phyloP scores from a whole-genome alignment of 805 yeast genomes.

The Metschnikowia santaceciliae region DNA sequence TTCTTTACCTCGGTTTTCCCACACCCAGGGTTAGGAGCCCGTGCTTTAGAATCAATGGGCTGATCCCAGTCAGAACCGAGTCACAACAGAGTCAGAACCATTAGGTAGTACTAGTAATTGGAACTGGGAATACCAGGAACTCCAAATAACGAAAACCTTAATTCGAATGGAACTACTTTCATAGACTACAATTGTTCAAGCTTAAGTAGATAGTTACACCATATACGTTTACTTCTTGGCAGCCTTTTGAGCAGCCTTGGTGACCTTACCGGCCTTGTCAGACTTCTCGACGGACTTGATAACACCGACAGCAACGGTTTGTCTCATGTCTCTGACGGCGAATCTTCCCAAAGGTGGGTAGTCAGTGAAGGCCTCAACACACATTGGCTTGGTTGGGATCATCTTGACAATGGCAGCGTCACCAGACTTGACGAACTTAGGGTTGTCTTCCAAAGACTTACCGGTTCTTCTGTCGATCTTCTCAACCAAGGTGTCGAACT shows the following conservation, averaged over 20 bases:
- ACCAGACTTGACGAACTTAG: conserved; percentile 85
- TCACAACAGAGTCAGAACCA: background rate
- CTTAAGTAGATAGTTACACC: conserved; percentile 8
- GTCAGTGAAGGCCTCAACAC: conserved; percentile 43
- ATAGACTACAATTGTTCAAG: too few relatives aligned
- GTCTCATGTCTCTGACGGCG: conserved; percentile 98
- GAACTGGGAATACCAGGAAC: too few relatives aligned
- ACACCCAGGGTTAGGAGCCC: background rate
- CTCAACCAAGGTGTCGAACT: conserved; percentile 87
- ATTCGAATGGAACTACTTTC: too few relatives aligned
- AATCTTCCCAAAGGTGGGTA: conserved; percentile 46
- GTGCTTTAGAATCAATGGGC: too few relatives aligned
- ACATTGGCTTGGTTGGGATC: conserved; percentile 43
- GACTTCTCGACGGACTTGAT: conserved; percentile 92
- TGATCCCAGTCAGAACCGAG: background rate
- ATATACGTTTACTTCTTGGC: conserved; percentile 55
- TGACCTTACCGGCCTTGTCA: conserved; percentile 86
- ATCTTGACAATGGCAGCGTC: conserved; percentile 40
- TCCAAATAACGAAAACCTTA: too few relatives aligned
- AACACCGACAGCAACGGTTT: conserved; percentile 99
- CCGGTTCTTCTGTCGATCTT: conserved; percentile 98
- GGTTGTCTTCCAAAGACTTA: conserved; percentile 40
- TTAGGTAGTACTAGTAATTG: too few relatives aligned
- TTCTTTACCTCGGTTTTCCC: too few relatives aligned
- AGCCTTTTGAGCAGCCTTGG: conserved; percentile 84